A percentile compares a stretch with the other conserved stretches of the same genome.
phyloP scores from a whole-genome alignment of 2,329 filamentous ascomycete species.

The Alternaria solani region DNA sequence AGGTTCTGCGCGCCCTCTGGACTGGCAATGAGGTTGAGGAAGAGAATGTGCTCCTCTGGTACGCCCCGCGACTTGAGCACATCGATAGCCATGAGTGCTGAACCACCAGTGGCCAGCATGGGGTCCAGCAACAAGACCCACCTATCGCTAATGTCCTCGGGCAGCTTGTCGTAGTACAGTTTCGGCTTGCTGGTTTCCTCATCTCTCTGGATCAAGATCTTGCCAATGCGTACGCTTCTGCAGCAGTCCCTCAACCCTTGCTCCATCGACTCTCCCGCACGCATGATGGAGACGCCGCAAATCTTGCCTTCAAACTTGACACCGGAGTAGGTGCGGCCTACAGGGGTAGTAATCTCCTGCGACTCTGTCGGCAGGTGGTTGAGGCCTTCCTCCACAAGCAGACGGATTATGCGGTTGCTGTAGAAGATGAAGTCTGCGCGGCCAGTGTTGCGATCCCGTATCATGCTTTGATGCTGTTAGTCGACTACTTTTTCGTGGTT shows the following conservation, averaged over 20 bases:
- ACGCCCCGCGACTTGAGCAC: conserved; percentile 90
- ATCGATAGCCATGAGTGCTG: conserved; percentile 95
- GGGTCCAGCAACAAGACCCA: conserved; percentile 96
- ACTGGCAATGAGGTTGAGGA: conserved; percentile 97
- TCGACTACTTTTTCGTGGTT: background rate
- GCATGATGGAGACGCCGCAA: conserved; percentile 98
- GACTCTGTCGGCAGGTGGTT: conserved; percentile 94
- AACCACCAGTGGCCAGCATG: conserved; percentile 99
- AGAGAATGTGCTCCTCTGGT: conserved; percentile 92
- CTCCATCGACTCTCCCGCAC: conserved; percentile 98
- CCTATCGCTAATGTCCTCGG: conserved; percentile 87
- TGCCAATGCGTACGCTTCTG: conserved; percentile 95
- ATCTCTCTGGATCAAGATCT: conserved; percentile 96
- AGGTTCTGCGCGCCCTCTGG: conserved; percentile 91
- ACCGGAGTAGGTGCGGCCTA: conserved; percentile 86
- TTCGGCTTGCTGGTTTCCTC: conserved; percentile 93
- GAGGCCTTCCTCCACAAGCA: conserved; percentile 94
- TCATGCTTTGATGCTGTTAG: conserved; percentile 71
- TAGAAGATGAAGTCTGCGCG: conserved; percentile 99
- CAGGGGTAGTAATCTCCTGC: conserved; percentile 88
- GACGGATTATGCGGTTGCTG: conserved; percentile 95
- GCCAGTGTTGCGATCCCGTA: conserved; percentile 87
- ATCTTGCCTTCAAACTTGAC: conserved; percentile 98
- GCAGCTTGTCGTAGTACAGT: conserved; percentile 97
- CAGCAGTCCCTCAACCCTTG: conserved; percentile 96